Percentiles rank a stretch among this genome's conserved stretches.
phyloP scores from a whole-genome alignment of 129 eudicot species.

The Saussurea involucrata region DNA sequence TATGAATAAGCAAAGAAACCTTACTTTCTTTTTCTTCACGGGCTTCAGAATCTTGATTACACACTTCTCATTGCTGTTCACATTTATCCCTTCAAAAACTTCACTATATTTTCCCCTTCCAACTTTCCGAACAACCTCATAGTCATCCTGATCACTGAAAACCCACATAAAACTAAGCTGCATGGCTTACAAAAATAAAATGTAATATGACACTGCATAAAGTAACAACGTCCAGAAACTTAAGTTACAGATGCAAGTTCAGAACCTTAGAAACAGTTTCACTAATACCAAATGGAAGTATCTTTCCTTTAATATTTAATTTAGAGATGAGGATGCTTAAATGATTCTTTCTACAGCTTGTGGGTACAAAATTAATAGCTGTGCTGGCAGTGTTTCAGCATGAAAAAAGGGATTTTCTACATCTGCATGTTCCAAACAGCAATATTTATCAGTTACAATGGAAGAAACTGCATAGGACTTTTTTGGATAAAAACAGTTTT shows the following conservation, averaged over 20 bases:
- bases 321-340: not conserved
- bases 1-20: not conserved
- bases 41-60: conserved; percentile 95
- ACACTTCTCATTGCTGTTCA: conserved; percentile 80
- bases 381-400: not conserved
- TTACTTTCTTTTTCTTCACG: conserved; percentile 93
- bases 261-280: not conserved
- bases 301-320: not conserved
- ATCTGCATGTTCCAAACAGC: not conserved
- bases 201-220: conserved; percentile 8
- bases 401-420: not conserved
- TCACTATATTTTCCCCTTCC: conserved; percentile 99
- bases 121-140: conserved; percentile 96
- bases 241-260: not conserved
- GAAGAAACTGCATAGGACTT: not conserved
- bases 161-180: conserved; percentile 9
- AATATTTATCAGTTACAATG: not conserved
- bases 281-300: not conserved
- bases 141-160: conserved; percentile 96
- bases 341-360: not conserved
- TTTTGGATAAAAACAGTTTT: not conserved
- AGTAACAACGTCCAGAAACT: not conserved
- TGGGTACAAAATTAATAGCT: not conserved
- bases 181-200: not conserved
- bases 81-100: conserved; percentile 94